Percentiles rank a stretch among this genome's conserved stretches.
These are phyloP conservation scores for Neonectria hederae DNA, from an alignment of 2,329 filamentous ascomycete species.

Conservation along the genomic window DNA sequence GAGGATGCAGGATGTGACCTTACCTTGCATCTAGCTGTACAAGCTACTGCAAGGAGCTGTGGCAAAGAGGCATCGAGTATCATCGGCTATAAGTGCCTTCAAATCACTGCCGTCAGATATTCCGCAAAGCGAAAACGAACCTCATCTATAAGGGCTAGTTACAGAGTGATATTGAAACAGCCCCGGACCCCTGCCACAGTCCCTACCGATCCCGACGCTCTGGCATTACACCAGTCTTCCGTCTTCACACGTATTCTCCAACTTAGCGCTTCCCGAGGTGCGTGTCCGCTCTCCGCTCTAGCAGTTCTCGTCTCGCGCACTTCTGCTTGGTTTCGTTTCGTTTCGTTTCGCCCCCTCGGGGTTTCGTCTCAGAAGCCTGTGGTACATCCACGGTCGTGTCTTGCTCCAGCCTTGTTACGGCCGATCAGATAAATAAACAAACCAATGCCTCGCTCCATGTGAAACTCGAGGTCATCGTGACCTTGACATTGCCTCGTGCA, in stretches of 20 bases:
- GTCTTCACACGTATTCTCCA: background rate
- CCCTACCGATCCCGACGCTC: conserved; percentile 2
- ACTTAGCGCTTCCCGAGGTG: background rate
- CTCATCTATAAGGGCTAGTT: background rate
- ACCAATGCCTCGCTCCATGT: background rate
- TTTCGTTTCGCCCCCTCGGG: conserved; percentile 2
- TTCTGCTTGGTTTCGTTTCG: conserved; percentile 16
- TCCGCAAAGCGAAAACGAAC: too few relatives aligned
- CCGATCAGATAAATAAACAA: conserved; percentile 3
- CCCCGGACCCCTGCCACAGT: background rate
- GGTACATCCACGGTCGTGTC: conserved; percentile 3
- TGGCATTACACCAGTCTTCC: conserved; percentile 5
- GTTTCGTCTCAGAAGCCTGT: conserved; percentile 10
- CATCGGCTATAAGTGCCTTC: background rate
- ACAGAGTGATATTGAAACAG: background rate
- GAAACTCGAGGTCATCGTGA: conserved; percentile 8
- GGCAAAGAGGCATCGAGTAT: background rate
- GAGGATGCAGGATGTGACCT: conserved; percentile 5
- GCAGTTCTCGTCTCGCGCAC: conserved; percentile 3
- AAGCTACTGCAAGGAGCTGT: background rate
- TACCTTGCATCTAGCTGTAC: background rate
- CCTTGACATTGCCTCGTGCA: background rate
- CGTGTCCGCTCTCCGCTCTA: background rate
- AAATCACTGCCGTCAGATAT: background rate
- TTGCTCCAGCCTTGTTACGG: background rate